Evolutionary conservation across 805 yeast species (phyloP), one percentile per base, ranked within the genome.

Genomic region (Pichia deserticola): DNA sequence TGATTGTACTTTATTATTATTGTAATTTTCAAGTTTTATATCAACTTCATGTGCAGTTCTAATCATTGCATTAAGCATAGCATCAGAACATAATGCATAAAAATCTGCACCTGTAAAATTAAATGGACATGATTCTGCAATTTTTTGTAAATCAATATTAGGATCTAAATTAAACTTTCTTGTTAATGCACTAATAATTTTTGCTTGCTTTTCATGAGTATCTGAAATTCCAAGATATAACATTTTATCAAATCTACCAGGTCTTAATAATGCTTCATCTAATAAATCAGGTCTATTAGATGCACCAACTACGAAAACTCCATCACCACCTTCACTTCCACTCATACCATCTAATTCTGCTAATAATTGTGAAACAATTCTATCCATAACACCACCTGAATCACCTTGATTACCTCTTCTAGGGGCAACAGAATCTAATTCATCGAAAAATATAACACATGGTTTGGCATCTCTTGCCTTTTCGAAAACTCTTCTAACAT

Each of bases 351-450:
- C 99, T 41, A 93, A 72, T 65, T 93, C 99, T 0, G 98, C 97
- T 47, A 93, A 72, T 38, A 93, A 70, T 65, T 93, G 99, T 0
- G 97, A 90, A 0, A 93, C 99, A 55, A 93, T 93, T 66, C 99
- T 78, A 64, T 93, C 99, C 99, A 93, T 93, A 3, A 93, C 98
- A 57, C 98, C 99, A 15, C 98, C 98, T 3, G 97, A 89, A 66
- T 93, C 99, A 28, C 99, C 98, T 62, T 93, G 97, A 64, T 92
- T 90, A 32, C 99, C 99, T 72, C 98, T 82, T 65, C 93, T 92
- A 2, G 98, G 98, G 0, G 99, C 99, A 1, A 93, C 97, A 1
- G 97, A 89, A 68, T 93, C 99, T 67, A 93, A 75, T 69, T 93
- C 99, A 70, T 93, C 99, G 62, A 93, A 93, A 67, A 93, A 93